Conservation (phyloP, 768 basidiomycete genomes). For the Gelatoporia subvermispora region DNA sequence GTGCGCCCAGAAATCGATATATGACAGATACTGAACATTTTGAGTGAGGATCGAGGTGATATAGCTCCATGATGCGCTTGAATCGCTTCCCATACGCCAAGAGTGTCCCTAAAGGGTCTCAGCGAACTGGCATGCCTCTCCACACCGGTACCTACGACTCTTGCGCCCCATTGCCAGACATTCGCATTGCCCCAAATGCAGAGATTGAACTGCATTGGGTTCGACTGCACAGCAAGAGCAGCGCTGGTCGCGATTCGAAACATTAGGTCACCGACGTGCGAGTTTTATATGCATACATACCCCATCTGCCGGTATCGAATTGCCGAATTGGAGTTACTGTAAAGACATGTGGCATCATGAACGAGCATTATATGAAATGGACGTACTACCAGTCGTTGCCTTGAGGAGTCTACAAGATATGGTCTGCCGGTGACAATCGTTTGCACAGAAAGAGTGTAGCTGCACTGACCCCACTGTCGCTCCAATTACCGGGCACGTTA, state of each 20-base stretch:
- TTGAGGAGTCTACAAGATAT: conserved; percentile 26
- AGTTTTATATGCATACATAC: conserved; percentile 25
- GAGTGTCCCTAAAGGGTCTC: conserved; percentile 38
- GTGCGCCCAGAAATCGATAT: conserved; percentile 43
- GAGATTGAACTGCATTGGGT: conserved; percentile 41
- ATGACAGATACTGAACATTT: conserved; percentile 37
- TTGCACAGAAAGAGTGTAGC: neutral
- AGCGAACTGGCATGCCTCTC: neutral
- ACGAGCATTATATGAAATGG: neutral
- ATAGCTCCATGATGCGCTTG: conserved; percentile 44
- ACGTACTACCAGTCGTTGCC: conserved; percentile 46
- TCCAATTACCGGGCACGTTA: conserved; percentile 49
- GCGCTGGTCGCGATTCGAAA: no score
- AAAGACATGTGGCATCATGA: neutral
- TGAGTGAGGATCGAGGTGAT: conserved; percentile 41
- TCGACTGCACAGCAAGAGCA: no score
- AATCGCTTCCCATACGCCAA: conserved; percentile 50
- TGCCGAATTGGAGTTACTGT: conserved; percentile 52
- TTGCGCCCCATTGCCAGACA: conserved; percentile 56
- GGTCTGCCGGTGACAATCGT: neutral
- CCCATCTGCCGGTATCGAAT: conserved; percentile 54
- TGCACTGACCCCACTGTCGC: conserved; percentile 33
- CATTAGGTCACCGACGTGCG: neutral
- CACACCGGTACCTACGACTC: conserved; percentile 33
- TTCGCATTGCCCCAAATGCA: conserved; percentile 54